Base-by-base conservation (phyloP, 2,329 filamentous ascomycete species). In the Alternaria ethzedia region DNA sequence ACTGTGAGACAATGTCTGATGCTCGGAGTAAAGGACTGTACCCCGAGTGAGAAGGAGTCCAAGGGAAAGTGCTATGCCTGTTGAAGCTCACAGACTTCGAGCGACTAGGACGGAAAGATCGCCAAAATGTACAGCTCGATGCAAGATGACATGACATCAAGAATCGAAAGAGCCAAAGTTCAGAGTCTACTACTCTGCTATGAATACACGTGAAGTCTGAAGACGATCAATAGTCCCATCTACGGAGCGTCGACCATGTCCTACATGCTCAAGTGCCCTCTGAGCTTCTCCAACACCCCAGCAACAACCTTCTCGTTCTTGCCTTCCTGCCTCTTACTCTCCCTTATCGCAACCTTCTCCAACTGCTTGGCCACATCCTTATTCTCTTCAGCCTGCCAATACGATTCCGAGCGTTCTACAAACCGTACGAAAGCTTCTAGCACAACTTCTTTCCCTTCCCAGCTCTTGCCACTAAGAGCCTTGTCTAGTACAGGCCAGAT, bases 261-360 rank as follows among this genome's bases (percentile, higher is more conserved):
- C 59, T 65, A 62, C 30, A 47, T 36, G n/a, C 63, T 57, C 44
- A 64, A 49, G 46, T 65, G 47, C 3, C 49, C 46, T 57, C 62
- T 66, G 51, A 74, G 61, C 61, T 57, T 66, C 17, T 63, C 68
- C 65, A 72, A 52, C 20, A 67, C 65, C n/a, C 57, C 64, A 6
- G 32, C 61, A 45, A 74, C 63, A 32, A 71, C 64, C 65, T 73
- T 71, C 54, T 73, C 72, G 79, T 98, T 99, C 8, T 85, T 84
- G n/a, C 89, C 87, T 74, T 97, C 97, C 75, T 94, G 95, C 30
- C 96, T 88, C 83, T 96, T 97, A 9, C 94, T 94, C 85, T 99
- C 96, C 61, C 95, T 88, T 15, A 95, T 79, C 5, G 72, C 6
- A 88, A 88, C 94, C 82, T 90, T 91, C 61, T 78, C 80, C 82